Conservation (phyloP, 1,139 yeast species). For the Scheffersomyces parashehatae region DNA sequence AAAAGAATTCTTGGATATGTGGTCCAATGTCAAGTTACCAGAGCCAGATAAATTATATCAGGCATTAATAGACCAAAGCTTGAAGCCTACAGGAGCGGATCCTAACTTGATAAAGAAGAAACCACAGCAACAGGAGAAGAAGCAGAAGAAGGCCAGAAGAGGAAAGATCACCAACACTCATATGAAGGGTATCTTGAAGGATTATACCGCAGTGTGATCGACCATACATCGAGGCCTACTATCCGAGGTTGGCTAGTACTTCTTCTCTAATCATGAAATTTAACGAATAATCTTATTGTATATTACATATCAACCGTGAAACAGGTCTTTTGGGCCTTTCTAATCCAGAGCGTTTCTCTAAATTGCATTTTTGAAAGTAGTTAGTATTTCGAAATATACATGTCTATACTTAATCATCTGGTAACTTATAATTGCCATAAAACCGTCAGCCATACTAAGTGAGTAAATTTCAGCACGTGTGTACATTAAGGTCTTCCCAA, state of each 20-base stretch:
- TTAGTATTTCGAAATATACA: too few relatives aligned
- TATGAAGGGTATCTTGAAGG: slow-evolving; percentile 92
- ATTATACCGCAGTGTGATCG: slow-evolving; percentile 45
- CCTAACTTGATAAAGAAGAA: slow-evolving; percentile 82
- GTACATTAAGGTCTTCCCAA: too few relatives aligned
- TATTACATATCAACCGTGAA: too few relatives aligned
- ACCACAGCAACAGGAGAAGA: slow-evolving; percentile 61
- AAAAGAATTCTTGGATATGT: slow-evolving; percentile 78
- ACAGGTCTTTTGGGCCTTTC: too few relatives aligned
- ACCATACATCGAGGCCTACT: slow-evolving; percentile 13
- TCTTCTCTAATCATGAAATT: slow-evolving; percentile 12
- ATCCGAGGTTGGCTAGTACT: too few relatives aligned
- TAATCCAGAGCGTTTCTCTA: too few relatives aligned
- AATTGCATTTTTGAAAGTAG: too few relatives aligned
- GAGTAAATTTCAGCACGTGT: slow-evolving; percentile 2
- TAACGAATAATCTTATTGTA: slow-evolving; percentile 9
- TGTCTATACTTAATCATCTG: too few relatives aligned
- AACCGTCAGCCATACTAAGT: slow-evolving; percentile 1
- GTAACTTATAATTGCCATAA: too few relatives aligned
- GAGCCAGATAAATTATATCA: slow-evolving; percentile 78
- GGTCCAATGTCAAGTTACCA: slow-evolving; percentile 81
- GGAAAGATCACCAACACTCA: slow-evolving; percentile 95
- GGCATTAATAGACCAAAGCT: slow-evolving; percentile 74
- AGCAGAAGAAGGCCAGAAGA: slow-evolving; percentile 88
- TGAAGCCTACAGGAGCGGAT: slow-evolving; percentile 95